Percentiles rank a stretch among this genome's conserved stretches.
These are phyloP conservation scores for Ophiostoma piceae DNA, from an alignment of 2,329 filamentous ascomycete species.

Conservation along the genomic window DNA sequence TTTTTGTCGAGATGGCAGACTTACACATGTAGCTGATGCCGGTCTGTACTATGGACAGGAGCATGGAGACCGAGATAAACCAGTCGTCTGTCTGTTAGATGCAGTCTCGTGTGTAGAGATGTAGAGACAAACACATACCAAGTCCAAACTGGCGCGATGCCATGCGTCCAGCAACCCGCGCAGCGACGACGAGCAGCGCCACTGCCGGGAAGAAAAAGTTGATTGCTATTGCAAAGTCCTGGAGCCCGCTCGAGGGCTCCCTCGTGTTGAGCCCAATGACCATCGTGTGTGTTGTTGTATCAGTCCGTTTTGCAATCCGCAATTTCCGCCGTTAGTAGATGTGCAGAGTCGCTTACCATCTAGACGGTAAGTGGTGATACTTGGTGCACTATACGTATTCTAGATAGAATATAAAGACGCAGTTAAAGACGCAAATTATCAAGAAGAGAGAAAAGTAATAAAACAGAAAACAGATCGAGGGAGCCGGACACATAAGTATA, in stretches of 20 bases:
- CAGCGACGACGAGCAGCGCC: conserved; percentile 29
- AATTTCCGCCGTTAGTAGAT: background rate
- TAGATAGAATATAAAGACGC: background rate
- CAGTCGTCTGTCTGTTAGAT: background rate
- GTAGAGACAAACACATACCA: background rate
- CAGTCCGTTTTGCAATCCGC: background rate
- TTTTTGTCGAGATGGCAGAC: background rate
- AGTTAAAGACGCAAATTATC: background rate
- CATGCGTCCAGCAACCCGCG: background rate
- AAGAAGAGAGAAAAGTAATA: background rate
- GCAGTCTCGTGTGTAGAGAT: background rate
- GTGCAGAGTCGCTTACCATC: too few relatives aligned
- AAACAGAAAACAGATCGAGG: background rate
- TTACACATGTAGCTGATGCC: background rate
- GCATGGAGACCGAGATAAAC: background rate
- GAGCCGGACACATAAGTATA: background rate
- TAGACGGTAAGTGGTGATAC: too few relatives aligned
- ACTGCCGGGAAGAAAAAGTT: conserved; percentile 33
- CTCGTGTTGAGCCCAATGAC: conserved; percentile 16
- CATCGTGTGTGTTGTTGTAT: background rate
- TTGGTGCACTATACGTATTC: background rate
- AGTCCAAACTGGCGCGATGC: background rate
- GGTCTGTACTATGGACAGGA: background rate
- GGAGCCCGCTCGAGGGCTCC: conserved; percentile 28
- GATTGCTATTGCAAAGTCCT: conserved; percentile 32